Percentiles rank a stretch among this genome's conserved stretches.
Evolutionary conservation across 208 protist species (phyloP).

Genomic region (Vickermania ingenoplastis): DNA sequence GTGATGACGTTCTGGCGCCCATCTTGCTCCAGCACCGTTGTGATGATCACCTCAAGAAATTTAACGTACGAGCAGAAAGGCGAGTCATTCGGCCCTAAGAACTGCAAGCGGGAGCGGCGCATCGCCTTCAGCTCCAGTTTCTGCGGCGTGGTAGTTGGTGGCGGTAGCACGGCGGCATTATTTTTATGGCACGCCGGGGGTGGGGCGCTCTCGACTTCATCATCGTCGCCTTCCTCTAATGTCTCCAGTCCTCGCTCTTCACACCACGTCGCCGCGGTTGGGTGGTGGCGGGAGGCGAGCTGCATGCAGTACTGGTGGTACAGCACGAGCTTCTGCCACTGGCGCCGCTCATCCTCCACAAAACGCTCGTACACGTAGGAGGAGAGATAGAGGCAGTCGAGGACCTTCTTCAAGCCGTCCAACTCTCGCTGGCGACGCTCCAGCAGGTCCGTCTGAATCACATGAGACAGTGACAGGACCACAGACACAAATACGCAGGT

Average conservation of each 20-base stretch:
- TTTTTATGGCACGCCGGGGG: background rate
- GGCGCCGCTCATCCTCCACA: slow-evolving; percentile 23
- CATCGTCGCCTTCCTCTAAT: background rate
- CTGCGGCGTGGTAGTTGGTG: too few relatives aligned
- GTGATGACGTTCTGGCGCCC: slow-evolving; percentile 4
- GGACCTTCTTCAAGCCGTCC: slow-evolving; percentile 7
- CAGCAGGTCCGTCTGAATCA: slow-evolving; percentile 23
- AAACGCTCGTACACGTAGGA: slow-evolving; percentile 23
- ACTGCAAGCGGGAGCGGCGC: slow-evolving; percentile 7
- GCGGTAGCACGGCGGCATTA: background rate
- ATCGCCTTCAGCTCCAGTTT: background rate
- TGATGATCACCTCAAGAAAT: slow-evolving; percentile 21
- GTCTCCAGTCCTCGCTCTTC: background rate
- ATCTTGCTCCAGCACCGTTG: slow-evolving; percentile 13
- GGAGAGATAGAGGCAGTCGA: slow-evolving; percentile 14
- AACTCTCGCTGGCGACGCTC: slow-evolving; percentile 13
- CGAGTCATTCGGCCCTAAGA: slow-evolving; percentile 24
- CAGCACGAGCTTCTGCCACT: slow-evolving; percentile 20
- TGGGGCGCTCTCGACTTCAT: background rate
- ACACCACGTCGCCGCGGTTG: background rate
- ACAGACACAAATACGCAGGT: slow-evolving; percentile 34
- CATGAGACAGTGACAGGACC: slow-evolving; percentile 19
- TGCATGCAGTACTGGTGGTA: slow-evolving; percentile 35
- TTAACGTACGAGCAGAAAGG: slow-evolving; percentile 32
- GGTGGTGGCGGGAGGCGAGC: slow-evolving; percentile 7